Evolutionary conservation across 495 filamentous ascomycete genomes (phyloP).

Genomic region (Terfezia claveryi): DNA sequence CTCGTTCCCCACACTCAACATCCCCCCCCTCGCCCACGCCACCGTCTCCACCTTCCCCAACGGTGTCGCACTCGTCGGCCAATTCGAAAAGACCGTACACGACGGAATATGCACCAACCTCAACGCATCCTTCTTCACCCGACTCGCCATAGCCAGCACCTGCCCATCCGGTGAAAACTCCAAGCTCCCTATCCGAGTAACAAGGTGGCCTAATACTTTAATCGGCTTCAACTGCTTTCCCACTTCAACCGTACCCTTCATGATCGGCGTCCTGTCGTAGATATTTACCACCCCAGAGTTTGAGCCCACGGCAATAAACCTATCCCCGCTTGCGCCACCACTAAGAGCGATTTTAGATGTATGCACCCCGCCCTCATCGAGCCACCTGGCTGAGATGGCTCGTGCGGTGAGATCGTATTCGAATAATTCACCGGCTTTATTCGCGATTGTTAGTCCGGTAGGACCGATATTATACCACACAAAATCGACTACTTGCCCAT

Average conservation of each 20-base stretch:
- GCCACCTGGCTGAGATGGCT: slow-evolving; percentile 57
- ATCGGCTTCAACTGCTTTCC: slow-evolving; percentile 42
- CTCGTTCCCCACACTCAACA: slow-evolving; percentile 72
- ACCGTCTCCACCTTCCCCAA: slow-evolving; percentile 64
- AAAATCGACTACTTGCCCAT: slow-evolving; percentile 67
- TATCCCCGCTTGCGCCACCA: slow-evolving; percentile 39
- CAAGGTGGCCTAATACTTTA: slow-evolving; percentile 58
- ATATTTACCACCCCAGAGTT: slow-evolving; percentile 74
- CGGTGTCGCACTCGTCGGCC: slow-evolving; percentile 80
- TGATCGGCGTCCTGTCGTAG: slow-evolving; percentile 35
- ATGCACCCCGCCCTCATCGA: slow-evolving; percentile 73
- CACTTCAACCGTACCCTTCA: slow-evolving; percentile 20
- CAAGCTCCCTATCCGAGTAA: slow-evolving; percentile 54
- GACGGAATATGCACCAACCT: slow-evolving; percentile 74
- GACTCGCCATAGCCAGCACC: slow-evolving; percentile 60
- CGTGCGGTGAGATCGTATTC: slow-evolving; percentile 53
- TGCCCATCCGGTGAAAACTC: slow-evolving; percentile 76
- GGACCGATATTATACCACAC: slow-evolving; percentile 75
- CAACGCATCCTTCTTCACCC: slow-evolving; percentile 70
- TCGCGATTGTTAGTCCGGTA: slow-evolving; percentile 42
- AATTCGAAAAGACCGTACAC: slow-evolving; percentile 87
- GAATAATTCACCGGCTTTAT: slow-evolving; percentile 76
- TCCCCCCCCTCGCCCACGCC: slow-evolving; percentile 49
- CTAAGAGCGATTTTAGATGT: slow-evolving; percentile 55
- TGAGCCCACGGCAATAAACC: slow-evolving; percentile 73